phyloP scores from a whole-genome alignment of 2,329 filamentous ascomycete genomes.

The Aureobasidium sp. region DNA sequence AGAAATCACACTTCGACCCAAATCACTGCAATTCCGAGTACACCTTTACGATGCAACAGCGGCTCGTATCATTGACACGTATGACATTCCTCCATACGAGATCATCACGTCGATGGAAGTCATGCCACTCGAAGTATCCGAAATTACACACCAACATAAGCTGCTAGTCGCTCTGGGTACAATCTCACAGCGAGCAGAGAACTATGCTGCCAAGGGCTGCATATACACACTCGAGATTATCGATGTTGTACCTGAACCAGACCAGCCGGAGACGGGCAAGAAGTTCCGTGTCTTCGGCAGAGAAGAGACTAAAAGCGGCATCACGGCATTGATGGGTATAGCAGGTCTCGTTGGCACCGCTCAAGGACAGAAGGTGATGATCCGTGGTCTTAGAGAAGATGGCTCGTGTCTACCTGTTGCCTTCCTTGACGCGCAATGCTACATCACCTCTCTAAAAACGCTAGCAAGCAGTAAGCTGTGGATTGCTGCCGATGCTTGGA shows the following conservation, averaged over 20 bases:
- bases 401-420: conserved; percentile 86
- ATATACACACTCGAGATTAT: conserved; percentile 91
- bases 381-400: conserved; percentile 91
- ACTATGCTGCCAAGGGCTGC: conserved; percentile 74
- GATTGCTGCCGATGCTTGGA: conserved; percentile 81
- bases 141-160: conserved; percentile 79
- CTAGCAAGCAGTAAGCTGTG: conserved; percentile 78
- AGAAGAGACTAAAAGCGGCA: conserved; percentile 86
- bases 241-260: conserved; percentile 82
- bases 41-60: conserved; percentile 72
- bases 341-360: conserved; percentile 84
- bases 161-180: conserved; percentile 81
- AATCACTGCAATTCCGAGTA: conserved; percentile 62
- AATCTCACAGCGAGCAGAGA: conserved; percentile 79
- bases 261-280: conserved; percentile 74
- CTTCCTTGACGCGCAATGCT: conserved; percentile 96
- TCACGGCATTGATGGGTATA: conserved; percentile 79
- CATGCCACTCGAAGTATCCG: conserved; percentile 80
- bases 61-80: conserved; percentile 70
- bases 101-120: conserved; percentile 74
- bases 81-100: conserved; percentile 68
- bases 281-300: conserved; percentile 79
- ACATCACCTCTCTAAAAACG: conserved; percentile 78
- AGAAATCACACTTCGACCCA: conserved; percentile 56
- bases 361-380: conserved; percentile 93